Conservation (phyloP, 2,329 filamentous ascomycete species). For the Talaromyces sp. region DNA sequence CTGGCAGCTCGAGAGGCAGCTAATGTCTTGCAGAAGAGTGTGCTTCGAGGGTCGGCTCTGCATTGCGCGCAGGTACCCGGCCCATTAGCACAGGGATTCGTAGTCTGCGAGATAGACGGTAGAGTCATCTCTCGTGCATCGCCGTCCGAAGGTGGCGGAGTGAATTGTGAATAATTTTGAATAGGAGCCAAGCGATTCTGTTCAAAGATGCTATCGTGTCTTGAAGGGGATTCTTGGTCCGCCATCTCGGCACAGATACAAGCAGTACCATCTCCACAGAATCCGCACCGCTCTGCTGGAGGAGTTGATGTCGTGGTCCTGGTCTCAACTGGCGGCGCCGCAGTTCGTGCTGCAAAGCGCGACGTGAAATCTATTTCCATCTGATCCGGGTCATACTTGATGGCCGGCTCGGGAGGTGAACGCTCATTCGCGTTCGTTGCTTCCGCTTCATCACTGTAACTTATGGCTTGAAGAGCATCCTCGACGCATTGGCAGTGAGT, state of each 20-base stretch:
- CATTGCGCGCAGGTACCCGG: slow-evolving; percentile 78
- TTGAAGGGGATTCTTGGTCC: slow-evolving; percentile 32
- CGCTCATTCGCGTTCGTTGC: slow-evolving; percentile 37
- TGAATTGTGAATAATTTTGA: slow-evolving; percentile 45
- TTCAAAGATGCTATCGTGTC: slow-evolving; percentile 42
- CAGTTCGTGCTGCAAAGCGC: slow-evolving; percentile 48
- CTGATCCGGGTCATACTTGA: slow-evolving; percentile 43
- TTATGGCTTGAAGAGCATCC: slow-evolving; percentile 47
- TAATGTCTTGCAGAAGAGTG: slow-evolving; percentile 75
- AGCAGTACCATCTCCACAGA: slow-evolving; percentile 75
- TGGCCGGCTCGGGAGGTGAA: slow-evolving; percentile 46
- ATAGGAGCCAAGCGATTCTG: slow-evolving; percentile 42
- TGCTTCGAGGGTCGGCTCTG: slow-evolving; percentile 69
- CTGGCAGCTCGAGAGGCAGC: slow-evolving; percentile 53
- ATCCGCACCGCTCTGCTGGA: slow-evolving; percentile 64
- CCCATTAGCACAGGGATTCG: slow-evolving; percentile 55
- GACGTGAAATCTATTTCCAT: slow-evolving; percentile 71
- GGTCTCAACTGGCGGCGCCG: not conserved
- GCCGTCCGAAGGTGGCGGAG: slow-evolving; percentile 49
- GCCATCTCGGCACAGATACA: slow-evolving; percentile 72
- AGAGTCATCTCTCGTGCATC: slow-evolving; percentile 54
- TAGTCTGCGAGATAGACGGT: slow-evolving; percentile 31
- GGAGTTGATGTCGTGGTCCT: slow-evolving; percentile 21
- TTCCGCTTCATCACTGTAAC: slow-evolving; percentile 23
- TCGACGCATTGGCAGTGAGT: slow-evolving; percentile 59